These are phyloP conservation scores for Emericellopsis atlantica DNA, from an alignment of 2,329 filamentous ascomycete genomes.

Conservation along the genomic window DNA sequence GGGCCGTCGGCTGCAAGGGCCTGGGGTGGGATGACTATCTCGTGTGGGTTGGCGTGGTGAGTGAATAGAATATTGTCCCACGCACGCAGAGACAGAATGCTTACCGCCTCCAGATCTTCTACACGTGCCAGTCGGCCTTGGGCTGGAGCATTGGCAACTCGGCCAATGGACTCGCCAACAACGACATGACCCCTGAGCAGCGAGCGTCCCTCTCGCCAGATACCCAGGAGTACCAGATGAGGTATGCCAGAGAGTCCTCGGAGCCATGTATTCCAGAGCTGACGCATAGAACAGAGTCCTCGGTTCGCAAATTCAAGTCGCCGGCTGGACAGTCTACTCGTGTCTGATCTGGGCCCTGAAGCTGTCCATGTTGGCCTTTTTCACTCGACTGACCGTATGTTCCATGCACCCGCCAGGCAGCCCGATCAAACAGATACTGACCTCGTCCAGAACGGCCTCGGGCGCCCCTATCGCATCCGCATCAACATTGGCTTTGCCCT, in stretches of 20 bases:
- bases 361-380: constrained; percentile 39
- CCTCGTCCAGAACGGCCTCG: constrained; percentile 8
- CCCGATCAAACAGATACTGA: background rate
- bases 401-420: too few relatives aligned
- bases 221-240: constrained; percentile 26
- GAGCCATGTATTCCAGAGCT: background rate
- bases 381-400: constrained; percentile 15
- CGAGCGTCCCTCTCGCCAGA: constrained; percentile 25
- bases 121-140: constrained; percentile 8
- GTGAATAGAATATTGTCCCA: constrained; percentile 1
- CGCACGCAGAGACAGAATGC: too few relatives aligned
- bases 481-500: constrained; percentile 19
- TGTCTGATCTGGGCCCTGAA: constrained; percentile 39
- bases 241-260: background rate
- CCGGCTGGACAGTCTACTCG: constrained; percentile 36
- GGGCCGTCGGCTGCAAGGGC: constrained; percentile 30
- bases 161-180: constrained; percentile 36
- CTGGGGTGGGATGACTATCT: constrained; percentile 47
- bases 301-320: constrained; percentile 40
- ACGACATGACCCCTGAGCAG: constrained; percentile 35
- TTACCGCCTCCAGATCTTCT: background rate
- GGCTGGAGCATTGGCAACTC: constrained; percentile 31
- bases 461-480: constrained; percentile 10
- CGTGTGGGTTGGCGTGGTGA: constrained; percentile 38
- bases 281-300: constrained; percentile 11